A percentile compares a stretch with the other conserved stretches of the same genome.
phyloP scores from a whole-genome alignment of 2,329 filamentous ascomycete species.

The Trichoderma sp. region DNA sequence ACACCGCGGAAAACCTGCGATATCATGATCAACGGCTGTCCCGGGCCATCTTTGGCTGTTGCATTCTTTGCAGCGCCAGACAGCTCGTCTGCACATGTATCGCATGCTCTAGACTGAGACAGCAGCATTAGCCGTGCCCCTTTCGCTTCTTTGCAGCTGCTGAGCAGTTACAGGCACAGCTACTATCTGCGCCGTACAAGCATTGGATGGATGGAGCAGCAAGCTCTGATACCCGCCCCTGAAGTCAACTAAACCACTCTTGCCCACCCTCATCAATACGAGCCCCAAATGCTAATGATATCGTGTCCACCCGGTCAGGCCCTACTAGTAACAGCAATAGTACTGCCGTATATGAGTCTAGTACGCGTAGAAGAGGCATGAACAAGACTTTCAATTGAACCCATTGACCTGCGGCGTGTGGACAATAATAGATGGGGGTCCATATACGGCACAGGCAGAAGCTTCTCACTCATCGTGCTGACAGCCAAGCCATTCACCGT shows the following conservation, averaged over 20 bases:
- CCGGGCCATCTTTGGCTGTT: not conserved
- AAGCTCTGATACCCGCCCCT: conserved; percentile 9
- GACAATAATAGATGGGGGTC: not conserved
- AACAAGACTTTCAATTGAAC: not conserved
- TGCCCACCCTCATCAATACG: conserved; percentile 18
- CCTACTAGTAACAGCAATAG: not conserved
- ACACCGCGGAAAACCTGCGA: conserved; percentile 5
- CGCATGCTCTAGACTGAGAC: not conserved
- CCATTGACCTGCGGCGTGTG: not conserved
- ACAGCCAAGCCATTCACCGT: not conserved
- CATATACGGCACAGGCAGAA: not conserved
- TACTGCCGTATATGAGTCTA: not conserved
- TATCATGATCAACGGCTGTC: conserved; percentile 12
- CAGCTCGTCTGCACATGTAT: not conserved
- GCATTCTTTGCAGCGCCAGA: not conserved
- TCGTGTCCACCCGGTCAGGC: conserved; percentile 2
- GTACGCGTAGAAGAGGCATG: not conserved
- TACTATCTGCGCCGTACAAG: not conserved
- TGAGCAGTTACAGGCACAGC: not conserved
- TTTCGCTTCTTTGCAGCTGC: not conserved
- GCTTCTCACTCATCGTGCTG: not conserved
- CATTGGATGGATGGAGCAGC: not conserved
- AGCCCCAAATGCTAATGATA: conserved; percentile 5
- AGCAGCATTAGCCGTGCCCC: not conserved
- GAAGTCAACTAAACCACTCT: conserved; percentile 10